Conservation (phyloP, 768 basidiomycete genomes). For the Phaeotremella fagi region DNA sequence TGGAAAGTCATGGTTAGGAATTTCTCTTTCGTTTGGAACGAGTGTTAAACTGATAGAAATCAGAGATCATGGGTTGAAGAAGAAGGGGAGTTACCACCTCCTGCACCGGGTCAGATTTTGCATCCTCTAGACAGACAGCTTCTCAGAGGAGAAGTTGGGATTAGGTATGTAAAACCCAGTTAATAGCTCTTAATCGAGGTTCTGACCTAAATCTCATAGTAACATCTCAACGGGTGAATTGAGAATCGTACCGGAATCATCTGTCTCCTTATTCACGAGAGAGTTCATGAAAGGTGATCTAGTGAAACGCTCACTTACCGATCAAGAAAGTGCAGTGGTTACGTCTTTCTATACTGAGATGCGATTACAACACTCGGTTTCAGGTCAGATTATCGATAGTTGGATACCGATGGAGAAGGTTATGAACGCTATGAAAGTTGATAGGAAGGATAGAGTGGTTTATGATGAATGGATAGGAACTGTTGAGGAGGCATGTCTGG, state of each 20-base stretch:
- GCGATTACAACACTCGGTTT: constrained; percentile 72
- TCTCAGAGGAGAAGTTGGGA: constrained; percentile 72
- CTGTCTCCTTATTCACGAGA: constrained; percentile 69
- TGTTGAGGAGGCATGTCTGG: constrained; percentile 65
- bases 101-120: constrained; percentile 8
- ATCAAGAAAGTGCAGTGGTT: constrained; percentile 71
- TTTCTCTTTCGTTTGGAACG: constrained; percentile 1
- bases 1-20: constrained; percentile 64
- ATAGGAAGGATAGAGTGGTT: constrained; percentile 67
- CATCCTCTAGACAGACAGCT: constrained; percentile 72
- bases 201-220: constrained; percentile 1
- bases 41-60: constrained; percentile 6
- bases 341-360: constrained; percentile 60
- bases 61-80: constrained; percentile 87
- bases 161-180: constrained; percentile 53
- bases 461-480: constrained; percentile 86
- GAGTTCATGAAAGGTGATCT: constrained; percentile 72
- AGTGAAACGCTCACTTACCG: constrained; percentile 71
- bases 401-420: constrained; percentile 64
- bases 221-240: constrained; percentile 56
- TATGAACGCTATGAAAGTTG: constrained; percentile 58
- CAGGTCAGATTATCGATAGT: constrained; percentile 56
- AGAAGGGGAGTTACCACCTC: constrained; percentile 58
- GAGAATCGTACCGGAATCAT: constrained; percentile 67
- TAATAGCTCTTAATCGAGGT: background rate